A percentile compares a stretch with the other conserved stretches of the same genome.
Evolutionary conservation across 129 eudicot species (phyloP).

Genomic region (Scalesia atractyloides): DNA sequence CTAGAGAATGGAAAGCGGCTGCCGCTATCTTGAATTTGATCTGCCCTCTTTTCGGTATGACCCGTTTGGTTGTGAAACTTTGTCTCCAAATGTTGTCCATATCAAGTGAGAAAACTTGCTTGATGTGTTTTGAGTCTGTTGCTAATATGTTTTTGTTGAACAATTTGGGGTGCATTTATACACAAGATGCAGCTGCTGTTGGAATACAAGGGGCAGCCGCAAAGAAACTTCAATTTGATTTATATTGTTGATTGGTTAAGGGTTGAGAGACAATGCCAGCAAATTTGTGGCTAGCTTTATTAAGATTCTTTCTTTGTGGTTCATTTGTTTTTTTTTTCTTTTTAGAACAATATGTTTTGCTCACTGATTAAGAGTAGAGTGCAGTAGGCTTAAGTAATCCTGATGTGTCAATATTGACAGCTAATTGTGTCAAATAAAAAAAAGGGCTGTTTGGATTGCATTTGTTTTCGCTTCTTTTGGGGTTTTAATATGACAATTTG

Average conservation of each 20-base stretch:
- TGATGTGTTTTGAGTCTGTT: slow-evolving; percentile 3
- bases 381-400: slow-evolving; percentile 11
- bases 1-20: slow-evolving; percentile 51
- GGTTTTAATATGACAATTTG: not conserved
- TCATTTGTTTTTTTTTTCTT: slow-evolving; percentile 16
- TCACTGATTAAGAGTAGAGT: slow-evolving; percentile 16
- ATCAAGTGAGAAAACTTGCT: not conserved
- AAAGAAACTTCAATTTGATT: slow-evolving; percentile 23
- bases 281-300: slow-evolving; percentile 12
- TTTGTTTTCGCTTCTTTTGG: not conserved
- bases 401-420: slow-evolving; percentile 30
- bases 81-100: slow-evolving; percentile 33
- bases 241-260: slow-evolving; percentile 21
- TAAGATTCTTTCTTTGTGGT: slow-evolving; percentile 4
- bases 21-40: slow-evolving; percentile 58
- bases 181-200: slow-evolving; percentile 6
- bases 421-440: slow-evolving; percentile 14
- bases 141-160: slow-evolving; percentile 9
- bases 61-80: slow-evolving; percentile 37
- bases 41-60: slow-evolving; percentile 63
- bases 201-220: slow-evolving; percentile 18
- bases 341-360: not conserved
- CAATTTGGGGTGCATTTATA: slow-evolving; percentile 30
- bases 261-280: slow-evolving; percentile 36
- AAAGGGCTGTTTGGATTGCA: not conserved